phyloP scores from a whole-genome alignment of 1,139 yeast genomes.

The Hemisphaericaspora xylanilytica region DNA sequence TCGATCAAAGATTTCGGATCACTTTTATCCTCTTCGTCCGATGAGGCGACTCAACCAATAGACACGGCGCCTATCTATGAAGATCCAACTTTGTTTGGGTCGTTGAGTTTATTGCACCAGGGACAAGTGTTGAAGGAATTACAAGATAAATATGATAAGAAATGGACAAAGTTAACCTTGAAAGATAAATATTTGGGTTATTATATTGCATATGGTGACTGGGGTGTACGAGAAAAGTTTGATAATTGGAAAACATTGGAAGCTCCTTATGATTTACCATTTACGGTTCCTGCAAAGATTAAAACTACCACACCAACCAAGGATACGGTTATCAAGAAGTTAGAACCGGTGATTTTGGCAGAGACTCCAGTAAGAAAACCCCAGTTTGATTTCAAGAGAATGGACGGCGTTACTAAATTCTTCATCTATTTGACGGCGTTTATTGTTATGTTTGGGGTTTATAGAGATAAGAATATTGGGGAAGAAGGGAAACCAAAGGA shows the following conservation, averaged over 20 bases:
- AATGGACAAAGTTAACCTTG: conserved; percentile 47
- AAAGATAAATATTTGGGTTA: conserved; percentile 52
- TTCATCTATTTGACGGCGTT: conserved; percentile 47
- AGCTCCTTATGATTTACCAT: conserved; percentile 57
- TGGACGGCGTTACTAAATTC: conserved; percentile 56
- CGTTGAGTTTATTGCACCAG: conserved; percentile 52
- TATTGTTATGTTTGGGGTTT: conserved; percentile 42
- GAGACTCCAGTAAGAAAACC: conserved; percentile 43
- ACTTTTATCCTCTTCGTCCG: conserved; percentile 30
- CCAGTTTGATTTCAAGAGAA: conserved; percentile 48
- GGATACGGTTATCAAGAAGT: conserved; percentile 25
- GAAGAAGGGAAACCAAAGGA: conserved; percentile 48
- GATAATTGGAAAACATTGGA: conserved; percentile 37
- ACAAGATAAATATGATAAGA: conserved; percentile 48
- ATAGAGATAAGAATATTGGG: conserved; percentile 50
- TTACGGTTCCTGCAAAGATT: conserved; percentile 38
- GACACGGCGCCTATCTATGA: conserved; percentile 52
- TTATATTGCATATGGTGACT: conserved; percentile 60
- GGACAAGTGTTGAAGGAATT: conserved; percentile 57
- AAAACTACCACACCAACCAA: conserved; percentile 23
- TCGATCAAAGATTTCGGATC: conserved; percentile 44
- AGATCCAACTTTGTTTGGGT: conserved; percentile 44
- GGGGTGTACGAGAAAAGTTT: conserved; percentile 63
- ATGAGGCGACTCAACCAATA: conserved; percentile 48
- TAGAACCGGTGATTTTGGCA: conserved; percentile 46